A percentile compares a stretch with the other conserved stretches of the same genome.
Evolutionary conservation across 192 early-diverging fungal species (phyloP).

Genomic region (Obelidium mucronatum): DNA sequence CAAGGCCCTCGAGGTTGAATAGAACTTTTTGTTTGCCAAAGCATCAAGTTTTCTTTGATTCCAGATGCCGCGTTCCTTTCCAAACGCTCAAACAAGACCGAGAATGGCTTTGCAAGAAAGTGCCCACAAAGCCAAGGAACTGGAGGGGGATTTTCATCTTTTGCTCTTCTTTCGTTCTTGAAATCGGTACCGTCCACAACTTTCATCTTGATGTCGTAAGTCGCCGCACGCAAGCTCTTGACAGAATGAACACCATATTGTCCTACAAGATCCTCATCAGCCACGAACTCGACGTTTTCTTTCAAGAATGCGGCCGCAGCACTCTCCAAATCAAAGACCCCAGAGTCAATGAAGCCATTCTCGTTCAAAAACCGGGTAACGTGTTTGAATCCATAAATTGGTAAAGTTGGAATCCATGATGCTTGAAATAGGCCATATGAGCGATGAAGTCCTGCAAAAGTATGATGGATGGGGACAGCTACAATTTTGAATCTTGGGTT

Average conservation of each 20-base stretch:
- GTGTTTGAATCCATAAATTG: conserved; percentile 65
- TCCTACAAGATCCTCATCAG: conserved; percentile 5
- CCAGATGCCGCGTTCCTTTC: too few relatives aligned
- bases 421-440: conserved; percentile 74
- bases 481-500: conserved; percentile 7
- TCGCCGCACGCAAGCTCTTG: background rate
- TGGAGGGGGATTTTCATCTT: background rate
- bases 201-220: background rate
- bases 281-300: background rate
- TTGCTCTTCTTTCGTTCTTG: background rate
- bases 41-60: too few relatives aligned
- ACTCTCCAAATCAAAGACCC: background rate
- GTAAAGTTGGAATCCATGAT: conserved; percentile 94
- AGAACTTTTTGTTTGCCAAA: conserved; percentile 24
- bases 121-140: conserved; percentile 16
- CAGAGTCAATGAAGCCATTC: background rate
- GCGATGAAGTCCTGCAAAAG: conserved; percentile 15
- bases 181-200: background rate
- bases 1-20: background rate
- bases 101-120: conserved; percentile 10
- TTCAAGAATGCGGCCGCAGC: background rate
- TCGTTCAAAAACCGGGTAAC: background rate
- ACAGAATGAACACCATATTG: conserved; percentile 5
- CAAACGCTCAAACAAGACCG: too few relatives aligned
- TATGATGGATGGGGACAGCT: conserved; percentile 2